phyloP scores from a whole-genome alignment of 345 rosid species.

The Murraya koenigii region DNA sequence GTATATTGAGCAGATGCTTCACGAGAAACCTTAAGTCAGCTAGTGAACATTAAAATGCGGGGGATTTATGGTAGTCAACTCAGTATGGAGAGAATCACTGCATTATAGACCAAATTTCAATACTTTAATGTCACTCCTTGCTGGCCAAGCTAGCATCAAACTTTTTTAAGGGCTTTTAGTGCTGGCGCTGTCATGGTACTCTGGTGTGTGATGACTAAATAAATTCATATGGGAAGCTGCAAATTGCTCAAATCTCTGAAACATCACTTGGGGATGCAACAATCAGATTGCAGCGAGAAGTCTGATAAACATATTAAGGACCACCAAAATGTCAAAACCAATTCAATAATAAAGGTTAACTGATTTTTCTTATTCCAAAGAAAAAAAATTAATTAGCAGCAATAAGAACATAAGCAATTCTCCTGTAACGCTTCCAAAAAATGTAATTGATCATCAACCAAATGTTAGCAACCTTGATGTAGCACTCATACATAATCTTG shows the following conservation, averaged over 20 bases:
- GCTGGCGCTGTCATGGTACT: background rate
- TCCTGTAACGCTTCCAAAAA: background rate
- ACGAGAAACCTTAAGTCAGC: background rate
- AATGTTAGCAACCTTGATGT: background rate
- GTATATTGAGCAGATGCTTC: background rate
- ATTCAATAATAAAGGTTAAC: background rate
- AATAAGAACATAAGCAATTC: background rate
- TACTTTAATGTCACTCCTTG: background rate
- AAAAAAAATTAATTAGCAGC: background rate
- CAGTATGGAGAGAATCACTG: background rate
- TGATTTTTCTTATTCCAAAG: constrained; percentile 5
- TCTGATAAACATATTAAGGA: background rate
- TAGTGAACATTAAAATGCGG: background rate
- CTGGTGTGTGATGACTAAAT: no score
- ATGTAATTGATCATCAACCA: background rate
- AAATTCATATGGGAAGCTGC: background rate
- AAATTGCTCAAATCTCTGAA: background rate
- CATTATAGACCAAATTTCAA: background rate
- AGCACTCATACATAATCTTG: background rate
- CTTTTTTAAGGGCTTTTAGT: background rate
- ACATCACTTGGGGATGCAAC: background rate
- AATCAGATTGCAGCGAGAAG: background rate
- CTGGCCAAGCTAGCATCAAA: background rate
- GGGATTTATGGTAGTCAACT: background rate
- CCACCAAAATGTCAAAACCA: no score